Percentiles rank a stretch among this genome's conserved stretches.
These are phyloP conservation scores for Azolla pinnata DNA, from an alignment of 75 land plant species.

Conservation along the genomic window DNA sequence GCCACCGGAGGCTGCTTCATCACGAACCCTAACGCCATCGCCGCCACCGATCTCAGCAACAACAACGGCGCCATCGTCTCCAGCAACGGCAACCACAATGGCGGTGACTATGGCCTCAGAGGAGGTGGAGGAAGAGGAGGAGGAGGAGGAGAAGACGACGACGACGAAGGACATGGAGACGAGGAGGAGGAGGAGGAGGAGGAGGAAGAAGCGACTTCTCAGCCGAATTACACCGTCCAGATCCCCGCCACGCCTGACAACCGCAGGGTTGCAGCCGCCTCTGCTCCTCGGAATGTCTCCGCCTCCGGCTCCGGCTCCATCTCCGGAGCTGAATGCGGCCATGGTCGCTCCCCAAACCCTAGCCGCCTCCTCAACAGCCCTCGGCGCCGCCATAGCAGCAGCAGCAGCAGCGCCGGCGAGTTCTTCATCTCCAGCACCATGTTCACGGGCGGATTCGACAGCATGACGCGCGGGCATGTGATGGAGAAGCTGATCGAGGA, in stretches of 20 bases:
- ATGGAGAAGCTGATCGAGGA: conserved; percentile 21
- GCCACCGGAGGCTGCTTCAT: too few relatives aligned
- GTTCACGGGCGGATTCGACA: conserved; percentile 33
- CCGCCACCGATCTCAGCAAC: too few relatives aligned
- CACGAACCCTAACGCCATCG: too few relatives aligned
- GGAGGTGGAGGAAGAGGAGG: too few relatives aligned
- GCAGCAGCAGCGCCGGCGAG: background rate
- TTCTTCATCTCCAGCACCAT: conserved; percentile 23
- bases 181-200: conserved; percentile 51
- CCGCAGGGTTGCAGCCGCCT: conserved; percentile 18
- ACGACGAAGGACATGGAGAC: too few relatives aligned
- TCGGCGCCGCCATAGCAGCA: background rate
- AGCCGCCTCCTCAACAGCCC: too few relatives aligned
- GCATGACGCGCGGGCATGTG: conserved; percentile 27
- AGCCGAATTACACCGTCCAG: conserved; percentile 45
- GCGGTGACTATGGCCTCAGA: too few relatives aligned
- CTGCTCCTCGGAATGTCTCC: background rate
- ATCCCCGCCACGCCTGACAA: conserved; percentile 69
- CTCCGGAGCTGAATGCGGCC: conserved; percentile 5
- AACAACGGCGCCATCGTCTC: too few relatives aligned
- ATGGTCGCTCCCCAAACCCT: background rate
- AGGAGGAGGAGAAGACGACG: too few relatives aligned
- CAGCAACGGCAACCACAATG: too few relatives aligned
- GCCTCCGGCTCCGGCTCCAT: conserved; percentile 7
- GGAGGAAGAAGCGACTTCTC: conserved; percentile 38